These are phyloP conservation scores for Talaromyces stipitatus DNA, from an alignment of 495 filamentous ascomycete genomes.

Conservation along the genomic window DNA sequence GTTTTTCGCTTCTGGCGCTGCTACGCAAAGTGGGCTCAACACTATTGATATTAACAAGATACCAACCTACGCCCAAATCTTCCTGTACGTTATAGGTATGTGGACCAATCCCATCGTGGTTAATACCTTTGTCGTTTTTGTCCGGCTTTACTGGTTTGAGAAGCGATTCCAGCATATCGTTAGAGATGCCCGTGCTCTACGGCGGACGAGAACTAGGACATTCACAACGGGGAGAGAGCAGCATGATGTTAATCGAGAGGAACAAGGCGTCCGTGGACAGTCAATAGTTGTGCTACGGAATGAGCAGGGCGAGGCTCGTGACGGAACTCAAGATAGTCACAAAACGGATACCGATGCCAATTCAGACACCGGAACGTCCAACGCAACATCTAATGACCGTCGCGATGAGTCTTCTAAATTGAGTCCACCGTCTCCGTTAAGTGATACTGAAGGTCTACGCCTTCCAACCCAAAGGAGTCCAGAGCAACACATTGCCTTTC, in stretches of 20 bases:
- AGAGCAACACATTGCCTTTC: slow-evolving; percentile 77
- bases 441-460: slow-evolving; percentile 25
- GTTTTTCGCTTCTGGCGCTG: slow-evolving; percentile 70
- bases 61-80: slow-evolving; percentile 67
- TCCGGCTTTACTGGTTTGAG: slow-evolving; percentile 96
- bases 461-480: slow-evolving; percentile 48
- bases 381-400: slow-evolving; percentile 12
- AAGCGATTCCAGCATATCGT: slow-evolving; percentile 82
- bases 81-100: slow-evolving; percentile 64
- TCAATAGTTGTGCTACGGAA: slow-evolving; percentile 68
- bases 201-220: slow-evolving; percentile 48
- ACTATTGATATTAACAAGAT: slow-evolving; percentile 71
- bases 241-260: slow-evolving; percentile 39
- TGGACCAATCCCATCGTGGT: slow-evolving; percentile 87
- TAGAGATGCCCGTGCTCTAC: slow-evolving; percentile 45
- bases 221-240: slow-evolving; percentile 44
- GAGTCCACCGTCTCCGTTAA: background rate
- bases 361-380: slow-evolving; percentile 19
- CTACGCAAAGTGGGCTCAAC: slow-evolving; percentile 91
- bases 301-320: slow-evolving; percentile 23
- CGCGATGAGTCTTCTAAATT: slow-evolving; percentile 10
- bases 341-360: slow-evolving; percentile 15
- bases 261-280: slow-evolving; percentile 62
- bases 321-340: slow-evolving; percentile 10
- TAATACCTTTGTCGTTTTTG: slow-evolving; percentile 76